Percentiles rank a stretch among this genome's conserved stretches.
Evolutionary conservation across 2,329 filamentous ascomycete genomes (phyloP).

Genomic region (Colletotrichum navitas): DNA sequence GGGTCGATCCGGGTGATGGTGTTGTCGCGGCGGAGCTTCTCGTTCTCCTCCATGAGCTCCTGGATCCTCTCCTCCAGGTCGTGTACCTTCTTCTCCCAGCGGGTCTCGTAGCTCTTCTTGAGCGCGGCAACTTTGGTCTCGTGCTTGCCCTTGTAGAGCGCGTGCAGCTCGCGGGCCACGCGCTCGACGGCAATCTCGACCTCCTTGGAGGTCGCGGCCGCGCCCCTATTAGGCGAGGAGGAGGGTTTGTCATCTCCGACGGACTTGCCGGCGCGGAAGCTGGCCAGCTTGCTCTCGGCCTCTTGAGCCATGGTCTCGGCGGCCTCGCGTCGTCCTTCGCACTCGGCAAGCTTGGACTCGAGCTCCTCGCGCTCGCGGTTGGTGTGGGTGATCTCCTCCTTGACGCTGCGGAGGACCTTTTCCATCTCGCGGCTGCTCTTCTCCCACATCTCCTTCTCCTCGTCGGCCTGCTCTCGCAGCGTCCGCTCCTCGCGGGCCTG

Average conservation of each 20-base stretch:
- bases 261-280: slow-evolving; percentile 74
- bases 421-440: slow-evolving; percentile 89
- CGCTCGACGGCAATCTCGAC: slow-evolving; percentile 90
- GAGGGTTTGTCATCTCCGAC: slow-evolving; percentile 58
- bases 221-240: slow-evolving; percentile 47
- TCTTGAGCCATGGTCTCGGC: slow-evolving; percentile 82
- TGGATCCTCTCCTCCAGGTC: slow-evolving; percentile 81
- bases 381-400: slow-evolving; percentile 81
- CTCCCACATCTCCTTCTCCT: slow-evolving; percentile 87
- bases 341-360: slow-evolving; percentile 80
- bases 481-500: slow-evolving; percentile 82
- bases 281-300: slow-evolving; percentile 80
- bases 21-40: slow-evolving; percentile 76
- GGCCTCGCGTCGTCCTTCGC: slow-evolving; percentile 79
- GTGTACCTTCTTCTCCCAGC: slow-evolving; percentile 89
- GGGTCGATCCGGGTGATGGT: slow-evolving; percentile 72
- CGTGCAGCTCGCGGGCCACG: slow-evolving; percentile 92
- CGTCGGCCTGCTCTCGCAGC: slow-evolving; percentile 76
- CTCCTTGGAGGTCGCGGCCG: slow-evolving; percentile 62
- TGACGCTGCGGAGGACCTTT: slow-evolving; percentile 80
- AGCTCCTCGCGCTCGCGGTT: slow-evolving; percentile 87
- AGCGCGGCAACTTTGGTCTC: slow-evolving; percentile 94
- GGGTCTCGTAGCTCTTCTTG: slow-evolving; percentile 85
- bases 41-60: slow-evolving; percentile 79
- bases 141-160: slow-evolving; percentile 96